Evolutionary conservation across 1,284 basidiomycete genomes (phyloP), one percentile per base, ranked within the genome.

Genomic region (Puccinia polysora): DNA sequence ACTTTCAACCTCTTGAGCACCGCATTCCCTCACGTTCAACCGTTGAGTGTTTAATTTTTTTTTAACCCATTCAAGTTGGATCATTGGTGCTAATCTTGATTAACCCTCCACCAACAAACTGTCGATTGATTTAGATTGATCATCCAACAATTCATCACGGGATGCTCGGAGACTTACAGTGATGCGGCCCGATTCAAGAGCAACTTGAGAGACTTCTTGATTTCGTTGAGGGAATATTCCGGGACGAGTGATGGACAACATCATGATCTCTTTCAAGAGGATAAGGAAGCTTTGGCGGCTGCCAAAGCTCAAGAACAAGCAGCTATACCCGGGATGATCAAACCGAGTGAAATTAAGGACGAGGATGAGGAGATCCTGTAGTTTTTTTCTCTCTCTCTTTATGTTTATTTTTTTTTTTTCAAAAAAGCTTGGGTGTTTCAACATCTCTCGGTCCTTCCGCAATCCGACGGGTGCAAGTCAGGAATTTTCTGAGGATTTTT

Each of bases 261-360:
- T 73, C 84, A 88, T 30, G 90, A 97, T 76, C 84, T 97, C 47
- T 97, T 85, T 82, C 83, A 91, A 73, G 96, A 97, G 78, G 96
- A 98, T 81, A 96, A 93, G 82, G 95, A 98, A 80, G 86, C 87
- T 4, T 94, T 96, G 80, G 83, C 84, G 71, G 82, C 86, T 76
- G 79, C 81, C 75, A 85, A 86, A 81, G 84, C 86, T 0, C 86
- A 88, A 74, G 88, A 87, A 74, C 93, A 97, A 20, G 89, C 91
- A 84, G 86, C 90, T 76, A 92, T 98, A 75, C 96, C 95, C n/a
- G 96, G 96, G 69, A 91, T 98, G 90, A 85, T 97, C 80, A 97
- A 97, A 82, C 95, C 95, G 36, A 89, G 88, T 76, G 90, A 94
- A 81, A 80, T 96, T 73, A 81, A 83, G 79, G 91, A 94, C 79